phyloP scores from a whole-genome alignment of 345 rosid species.

The Iberis pinnata region DNA sequence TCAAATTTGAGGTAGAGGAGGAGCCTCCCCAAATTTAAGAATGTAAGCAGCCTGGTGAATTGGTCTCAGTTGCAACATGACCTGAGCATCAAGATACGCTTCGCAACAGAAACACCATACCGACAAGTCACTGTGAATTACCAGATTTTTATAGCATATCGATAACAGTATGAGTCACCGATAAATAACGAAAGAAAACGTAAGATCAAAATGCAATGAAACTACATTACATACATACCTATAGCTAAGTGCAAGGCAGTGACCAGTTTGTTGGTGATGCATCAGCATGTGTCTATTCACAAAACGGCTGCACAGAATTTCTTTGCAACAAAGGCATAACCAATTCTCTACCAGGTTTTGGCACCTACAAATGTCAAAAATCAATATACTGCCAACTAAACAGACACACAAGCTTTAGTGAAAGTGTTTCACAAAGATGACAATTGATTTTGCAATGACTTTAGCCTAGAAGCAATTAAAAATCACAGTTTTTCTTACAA shows the following conservation, averaged over 20 bases:
- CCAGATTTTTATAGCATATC: not conserved
- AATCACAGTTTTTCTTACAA: too few species aligned
- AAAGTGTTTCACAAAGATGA: too few species aligned
- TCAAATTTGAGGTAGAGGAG: conserved; percentile 45
- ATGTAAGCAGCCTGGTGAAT: conserved; percentile 61
- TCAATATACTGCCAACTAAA: too few species aligned
- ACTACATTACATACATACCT: conserved; percentile 34
- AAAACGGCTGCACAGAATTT: conserved; percentile 82
- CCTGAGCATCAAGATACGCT: conserved; percentile 69
- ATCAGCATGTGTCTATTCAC: conserved; percentile 84
- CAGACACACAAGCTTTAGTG: too few species aligned
- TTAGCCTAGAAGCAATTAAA: too few species aligned
- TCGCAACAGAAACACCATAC: conserved; percentile 87
- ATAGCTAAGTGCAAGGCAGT: conserved; percentile 66
- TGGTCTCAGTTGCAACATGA: conserved; percentile 52
- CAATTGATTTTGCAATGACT: too few species aligned
- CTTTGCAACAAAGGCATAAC: conserved; percentile 78
- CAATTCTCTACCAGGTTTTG: conserved; percentile 75
- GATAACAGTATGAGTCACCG: not conserved
- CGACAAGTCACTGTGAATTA: conserved; percentile 58
- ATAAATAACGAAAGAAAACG: not conserved
- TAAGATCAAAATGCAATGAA: not conserved
- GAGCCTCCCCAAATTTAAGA: conserved; percentile 75
- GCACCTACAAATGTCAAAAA: conserved; percentile 42
- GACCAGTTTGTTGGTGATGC: conserved; percentile 56